These are phyloP conservation scores for Amanita phalloides DNA, from an alignment of 768 basidiomycete genomes.

Conservation along the genomic window DNA sequence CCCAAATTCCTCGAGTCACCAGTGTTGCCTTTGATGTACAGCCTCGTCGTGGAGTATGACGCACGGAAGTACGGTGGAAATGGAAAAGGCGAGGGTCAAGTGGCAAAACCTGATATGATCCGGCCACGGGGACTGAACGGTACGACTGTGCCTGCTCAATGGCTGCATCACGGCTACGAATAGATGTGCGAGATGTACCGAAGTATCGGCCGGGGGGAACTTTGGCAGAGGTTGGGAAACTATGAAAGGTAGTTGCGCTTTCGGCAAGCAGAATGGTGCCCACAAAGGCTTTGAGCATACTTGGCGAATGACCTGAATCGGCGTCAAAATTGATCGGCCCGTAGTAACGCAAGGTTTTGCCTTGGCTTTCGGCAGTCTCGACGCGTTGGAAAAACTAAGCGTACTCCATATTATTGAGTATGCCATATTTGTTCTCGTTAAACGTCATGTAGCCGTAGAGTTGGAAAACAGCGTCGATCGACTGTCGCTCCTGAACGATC, in stretches of 20 bases:
- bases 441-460: constrained; percentile 11
- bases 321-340: constrained; percentile 3
- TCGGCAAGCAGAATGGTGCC: constrained; percentile 7
- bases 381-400: constrained; percentile 10
- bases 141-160: constrained; percentile 2
- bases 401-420: constrained; percentile 8
- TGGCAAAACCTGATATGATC: constrained; percentile 4
- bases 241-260: constrained; percentile 1
- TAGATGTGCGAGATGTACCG: not conserved
- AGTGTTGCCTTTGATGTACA: constrained; percentile 5
- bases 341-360: constrained; percentile 5
- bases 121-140: not conserved
- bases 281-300: constrained; percentile 8
- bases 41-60: constrained; percentile 2
- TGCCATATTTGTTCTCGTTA: constrained; percentile 9
- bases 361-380: not conserved
- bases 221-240: constrained; percentile 3
- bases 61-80: constrained; percentile 5
- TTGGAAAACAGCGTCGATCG: constrained; percentile 8
- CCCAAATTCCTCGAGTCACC: not conserved
- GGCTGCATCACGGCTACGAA: constrained; percentile 1
- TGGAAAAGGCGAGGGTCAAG: constrained; percentile 7
- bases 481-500: constrained; percentile 3
- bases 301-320: constrained; percentile 1
- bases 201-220: constrained; percentile 5